These are phyloP conservation scores for Blastobotrys peoriensis DNA, from an alignment of 805 yeast genomes.

Conservation along the genomic window DNA sequence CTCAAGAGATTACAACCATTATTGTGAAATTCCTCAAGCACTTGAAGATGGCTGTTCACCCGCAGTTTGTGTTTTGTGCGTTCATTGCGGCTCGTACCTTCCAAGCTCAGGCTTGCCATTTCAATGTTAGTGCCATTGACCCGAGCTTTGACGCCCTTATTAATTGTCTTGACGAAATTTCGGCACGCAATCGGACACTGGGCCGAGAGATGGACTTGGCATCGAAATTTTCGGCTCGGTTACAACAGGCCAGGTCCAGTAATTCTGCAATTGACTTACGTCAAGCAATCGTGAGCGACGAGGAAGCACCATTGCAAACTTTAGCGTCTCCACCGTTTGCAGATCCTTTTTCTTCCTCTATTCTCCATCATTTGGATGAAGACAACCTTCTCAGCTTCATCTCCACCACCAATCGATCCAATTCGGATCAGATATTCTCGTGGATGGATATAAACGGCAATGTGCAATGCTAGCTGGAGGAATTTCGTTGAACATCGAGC, in stretches of 20 bases:
- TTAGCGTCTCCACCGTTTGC: not conserved
- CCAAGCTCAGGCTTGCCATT: not conserved
- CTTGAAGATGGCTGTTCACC: not conserved
- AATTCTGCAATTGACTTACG: not conserved
- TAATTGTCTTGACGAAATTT: constrained; percentile 10
- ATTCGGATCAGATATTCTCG: too few relatives aligned
- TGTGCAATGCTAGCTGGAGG: too few relatives aligned
- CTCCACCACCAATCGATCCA: too few relatives aligned
- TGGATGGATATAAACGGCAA: too few relatives aligned
- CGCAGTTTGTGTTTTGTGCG: not conserved
- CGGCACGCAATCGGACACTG: constrained; percentile 13
- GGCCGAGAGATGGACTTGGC: constrained; percentile 11
- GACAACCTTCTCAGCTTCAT: too few relatives aligned
- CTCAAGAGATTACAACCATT: not conserved
- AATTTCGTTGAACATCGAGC: too few relatives aligned
- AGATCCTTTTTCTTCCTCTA: not conserved
- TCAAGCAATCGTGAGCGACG: not conserved
- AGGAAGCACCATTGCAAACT: not conserved
- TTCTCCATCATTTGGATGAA: too few relatives aligned
- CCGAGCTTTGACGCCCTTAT: constrained; percentile 10
- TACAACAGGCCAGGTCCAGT: constrained; percentile 6
- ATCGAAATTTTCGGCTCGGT: constrained; percentile 12
- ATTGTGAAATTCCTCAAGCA: not conserved
- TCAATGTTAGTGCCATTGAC: not conserved
- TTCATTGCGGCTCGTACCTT: not conserved